A percentile compares a stretch with the other conserved stretches of the same genome.
Conservation (phyloP, 202 grass and related monocot species). For the Panicum hallii region DNA sequence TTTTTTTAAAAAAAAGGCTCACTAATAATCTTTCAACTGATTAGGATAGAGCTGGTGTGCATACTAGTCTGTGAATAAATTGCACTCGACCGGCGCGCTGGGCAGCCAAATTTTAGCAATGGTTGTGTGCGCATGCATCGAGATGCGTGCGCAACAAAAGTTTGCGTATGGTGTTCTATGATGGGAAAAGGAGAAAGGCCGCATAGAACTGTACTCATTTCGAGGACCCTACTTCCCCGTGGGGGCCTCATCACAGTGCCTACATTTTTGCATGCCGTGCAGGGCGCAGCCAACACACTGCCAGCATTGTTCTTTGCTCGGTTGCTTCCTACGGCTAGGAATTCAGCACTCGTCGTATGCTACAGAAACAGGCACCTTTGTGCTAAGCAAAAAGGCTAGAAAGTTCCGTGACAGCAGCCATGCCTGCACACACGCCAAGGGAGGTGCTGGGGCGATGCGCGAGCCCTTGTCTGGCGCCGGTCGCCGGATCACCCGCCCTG, state of each 20-base stretch:
- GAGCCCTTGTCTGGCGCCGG: constrained; percentile 37
- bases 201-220: too few relatives aligned
- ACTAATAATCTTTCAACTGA: background rate
- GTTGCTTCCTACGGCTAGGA: constrained; percentile 9
- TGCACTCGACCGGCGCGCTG: too few relatives aligned
- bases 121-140: too few relatives aligned
- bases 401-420: background rate
- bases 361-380: background rate
- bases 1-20: too few relatives aligned
- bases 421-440: constrained; percentile 21
- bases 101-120: too few relatives aligned
- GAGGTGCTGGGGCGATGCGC: constrained; percentile 3
- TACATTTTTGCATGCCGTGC: background rate
- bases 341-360: background rate
- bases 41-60: too few relatives aligned
- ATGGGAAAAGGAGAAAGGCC: too few relatives aligned
- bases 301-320: constrained; percentile 10
- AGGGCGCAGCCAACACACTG: constrained; percentile 15
- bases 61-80: too few relatives aligned
- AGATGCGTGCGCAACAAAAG: too few relatives aligned
- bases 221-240: too few relatives aligned
- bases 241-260: too few relatives aligned
- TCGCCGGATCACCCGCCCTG: constrained; percentile 20
- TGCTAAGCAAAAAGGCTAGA: constrained; percentile 24
- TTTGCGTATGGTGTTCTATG: too few relatives aligned